These are phyloP conservation scores for Annulohypoxylon moriforme DNA, from an alignment of 495 filamentous ascomycete genomes.

Conservation along the genomic window DNA sequence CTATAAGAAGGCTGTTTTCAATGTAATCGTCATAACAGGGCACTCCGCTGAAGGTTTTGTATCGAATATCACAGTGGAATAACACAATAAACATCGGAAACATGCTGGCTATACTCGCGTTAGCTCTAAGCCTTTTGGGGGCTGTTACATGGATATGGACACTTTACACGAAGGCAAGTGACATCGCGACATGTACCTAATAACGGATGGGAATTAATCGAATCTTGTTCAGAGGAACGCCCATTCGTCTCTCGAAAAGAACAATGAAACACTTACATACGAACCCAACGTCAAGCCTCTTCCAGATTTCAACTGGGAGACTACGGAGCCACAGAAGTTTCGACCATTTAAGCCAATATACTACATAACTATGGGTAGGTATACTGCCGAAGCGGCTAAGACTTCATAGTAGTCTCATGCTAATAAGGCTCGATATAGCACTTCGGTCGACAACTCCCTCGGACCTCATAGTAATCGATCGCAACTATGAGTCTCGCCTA, in stretches of 20 bases:
- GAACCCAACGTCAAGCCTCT: conserved; percentile 63
- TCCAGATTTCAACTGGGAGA: conserved; percentile 68
- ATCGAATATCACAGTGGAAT: too few relatives aligned
- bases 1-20: neutral
- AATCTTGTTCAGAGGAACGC: neutral
- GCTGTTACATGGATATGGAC: neutral
- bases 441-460: conserved; percentile 65
- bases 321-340: conserved; percentile 68
- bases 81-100: neutral
- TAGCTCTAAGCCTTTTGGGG: neutral
- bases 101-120: neutral
- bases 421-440: conserved; percentile 35
- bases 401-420: neutral
- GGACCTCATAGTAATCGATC: conserved; percentile 73
- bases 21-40: neutral
- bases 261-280: neutral
- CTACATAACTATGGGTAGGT: conserved; percentile 77
- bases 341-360: conserved; percentile 78
- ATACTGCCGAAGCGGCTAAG: neutral
- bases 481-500: conserved; percentile 70
- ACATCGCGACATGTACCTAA: neutral
- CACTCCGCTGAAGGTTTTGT: too few relatives aligned
- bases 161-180: neutral
- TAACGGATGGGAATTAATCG: neutral
- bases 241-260: neutral